Percentiles rank a stretch among this genome's conserved stretches.
Conservation (phyloP, 176 grass and related monocot genomes). For the Poa pratensis region DNA sequence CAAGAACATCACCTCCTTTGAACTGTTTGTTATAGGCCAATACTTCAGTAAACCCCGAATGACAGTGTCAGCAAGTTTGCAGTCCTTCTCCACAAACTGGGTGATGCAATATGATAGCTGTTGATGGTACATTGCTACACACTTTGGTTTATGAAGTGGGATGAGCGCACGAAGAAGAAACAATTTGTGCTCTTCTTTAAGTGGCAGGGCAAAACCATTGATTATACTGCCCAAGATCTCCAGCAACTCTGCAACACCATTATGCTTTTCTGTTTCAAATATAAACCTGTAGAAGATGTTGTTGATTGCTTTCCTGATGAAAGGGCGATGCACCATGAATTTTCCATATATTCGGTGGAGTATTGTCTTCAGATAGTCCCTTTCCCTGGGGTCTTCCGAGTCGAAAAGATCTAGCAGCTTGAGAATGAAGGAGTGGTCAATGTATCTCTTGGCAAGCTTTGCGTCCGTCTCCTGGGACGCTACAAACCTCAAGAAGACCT, state of each 20-base stretch:
- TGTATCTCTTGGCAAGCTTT: conserved; percentile 93
- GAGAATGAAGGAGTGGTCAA: conserved; percentile 98
- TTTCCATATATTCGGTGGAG: conserved; percentile 98
- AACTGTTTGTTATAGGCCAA: conserved; percentile 98
- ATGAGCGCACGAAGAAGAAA: conserved; percentile 91
- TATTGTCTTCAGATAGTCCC: conserved; percentile 95
- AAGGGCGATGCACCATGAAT: conserved; percentile 99
- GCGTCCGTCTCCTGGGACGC: conserved; percentile 91
- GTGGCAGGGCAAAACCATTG: conserved; percentile 92
- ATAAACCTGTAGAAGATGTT: conserved; percentile 98
- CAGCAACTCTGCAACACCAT: conserved; percentile 88
- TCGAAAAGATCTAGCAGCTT: conserved; percentile 93
- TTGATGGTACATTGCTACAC: conserved; percentile 85
- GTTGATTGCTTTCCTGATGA: conserved; percentile 95
- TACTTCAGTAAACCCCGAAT: conserved; percentile 96
- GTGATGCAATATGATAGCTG: conserved; percentile 93
- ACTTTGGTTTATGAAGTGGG: conserved; percentile 97
- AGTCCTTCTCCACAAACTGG: conserved; percentile 98
- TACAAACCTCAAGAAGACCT: conserved; percentile 86
- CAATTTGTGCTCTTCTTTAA: conserved; percentile 98
- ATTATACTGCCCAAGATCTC: conserved; percentile 97
- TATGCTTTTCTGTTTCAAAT: conserved; percentile 94
- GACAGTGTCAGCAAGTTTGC: conserved; percentile 90
- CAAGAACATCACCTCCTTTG: conserved; percentile 99
- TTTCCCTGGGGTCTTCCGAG: conserved; percentile 95